Conservation (phyloP, 2,329 filamentous ascomycete genomes). For the Aspergillus candidus region DNA sequence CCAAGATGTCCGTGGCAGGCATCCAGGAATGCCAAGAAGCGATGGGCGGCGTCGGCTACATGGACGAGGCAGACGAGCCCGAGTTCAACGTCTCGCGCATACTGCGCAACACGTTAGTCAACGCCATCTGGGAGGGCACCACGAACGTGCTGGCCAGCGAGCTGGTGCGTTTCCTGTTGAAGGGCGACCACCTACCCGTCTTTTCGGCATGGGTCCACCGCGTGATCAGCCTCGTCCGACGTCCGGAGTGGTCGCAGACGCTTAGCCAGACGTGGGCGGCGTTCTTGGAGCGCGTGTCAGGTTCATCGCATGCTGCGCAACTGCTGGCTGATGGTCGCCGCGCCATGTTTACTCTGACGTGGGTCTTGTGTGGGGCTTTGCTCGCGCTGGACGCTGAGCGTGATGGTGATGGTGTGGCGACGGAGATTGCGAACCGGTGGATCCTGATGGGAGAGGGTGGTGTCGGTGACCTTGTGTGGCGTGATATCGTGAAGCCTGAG, state of each 20-base stretch:
- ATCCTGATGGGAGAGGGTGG: constrained; percentile 24
- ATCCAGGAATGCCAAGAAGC: constrained; percentile 36
- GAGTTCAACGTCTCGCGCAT: constrained; percentile 61
- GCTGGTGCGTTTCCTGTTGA: constrained; percentile 34
- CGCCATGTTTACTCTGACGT: constrained; percentile 32
- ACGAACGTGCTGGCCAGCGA: constrained; percentile 62
- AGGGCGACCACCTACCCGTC: constrained; percentile 17
- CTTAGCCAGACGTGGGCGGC: constrained; percentile 14
- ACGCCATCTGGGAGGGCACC: constrained; percentile 64
- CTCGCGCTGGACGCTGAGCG: constrained; percentile 35
- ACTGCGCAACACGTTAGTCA: constrained; percentile 55
- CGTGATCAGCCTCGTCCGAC: constrained; percentile 12
- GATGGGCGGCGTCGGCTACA: constrained; percentile 35
- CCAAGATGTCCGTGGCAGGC: constrained; percentile 25
- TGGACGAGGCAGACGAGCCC: constrained; percentile 45
- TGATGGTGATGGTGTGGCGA: constrained; percentile 26
- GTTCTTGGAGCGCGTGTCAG: constrained; percentile 12
- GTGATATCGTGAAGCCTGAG: constrained; percentile 11
- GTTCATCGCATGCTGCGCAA: constrained; percentile 10
- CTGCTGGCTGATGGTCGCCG: constrained; percentile 28
- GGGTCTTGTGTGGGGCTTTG: constrained; percentile 30
- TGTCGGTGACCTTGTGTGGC: constrained; percentile 24
- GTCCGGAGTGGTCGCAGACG: background rate
- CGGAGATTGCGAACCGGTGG: constrained; percentile 36
- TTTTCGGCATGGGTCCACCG: constrained; percentile 42